Conservation (phyloP, 2,329 filamentous ascomycete genomes). For the Diplodia sapinea region DNA sequence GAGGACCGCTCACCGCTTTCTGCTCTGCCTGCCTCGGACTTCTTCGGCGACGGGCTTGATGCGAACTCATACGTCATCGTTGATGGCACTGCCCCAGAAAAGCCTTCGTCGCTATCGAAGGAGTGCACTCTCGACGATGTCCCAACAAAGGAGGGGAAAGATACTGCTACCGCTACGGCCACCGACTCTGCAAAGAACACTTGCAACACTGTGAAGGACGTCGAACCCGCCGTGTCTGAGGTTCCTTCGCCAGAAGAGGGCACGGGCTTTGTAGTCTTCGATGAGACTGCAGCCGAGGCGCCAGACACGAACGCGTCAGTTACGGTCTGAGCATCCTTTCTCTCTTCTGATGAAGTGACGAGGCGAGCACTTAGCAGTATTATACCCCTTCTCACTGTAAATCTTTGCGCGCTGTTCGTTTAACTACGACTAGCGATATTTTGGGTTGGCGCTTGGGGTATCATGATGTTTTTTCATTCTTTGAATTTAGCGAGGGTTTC, state of each 20-base stretch:
- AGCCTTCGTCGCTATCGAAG: constrained; percentile 44
- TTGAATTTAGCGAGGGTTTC: constrained; percentile 10
- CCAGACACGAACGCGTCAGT: not conserved
- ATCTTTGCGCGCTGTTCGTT: constrained; percentile 9
- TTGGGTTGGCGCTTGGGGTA: constrained; percentile 8
- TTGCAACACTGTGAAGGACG: not conserved
- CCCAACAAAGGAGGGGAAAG: constrained; percentile 4
- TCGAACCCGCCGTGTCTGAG: constrained; percentile 6
- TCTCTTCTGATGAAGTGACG: constrained; percentile 15
- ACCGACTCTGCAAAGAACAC: not conserved
- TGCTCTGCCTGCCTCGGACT: constrained; percentile 46
- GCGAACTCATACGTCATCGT: constrained; percentile 45
- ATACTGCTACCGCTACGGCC: not conserved
- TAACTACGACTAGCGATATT: not conserved
- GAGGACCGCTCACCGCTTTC: constrained; percentile 48
- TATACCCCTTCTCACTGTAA: constrained; percentile 29
- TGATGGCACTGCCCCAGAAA: constrained; percentile 43
- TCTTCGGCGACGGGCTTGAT: constrained; percentile 48
- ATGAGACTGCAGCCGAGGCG: constrained; percentile 18
- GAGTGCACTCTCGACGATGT: constrained; percentile 40
- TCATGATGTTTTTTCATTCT: not conserved
- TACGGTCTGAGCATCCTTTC: not conserved
- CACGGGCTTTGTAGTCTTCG: constrained; percentile 16
- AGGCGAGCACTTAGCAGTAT: constrained; percentile 27
- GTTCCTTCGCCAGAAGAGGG: constrained; percentile 3